Evolutionary conservation across 2,329 filamentous ascomycete species (phyloP).

Genomic region (Tolypocladium ovalisporum): DNA sequence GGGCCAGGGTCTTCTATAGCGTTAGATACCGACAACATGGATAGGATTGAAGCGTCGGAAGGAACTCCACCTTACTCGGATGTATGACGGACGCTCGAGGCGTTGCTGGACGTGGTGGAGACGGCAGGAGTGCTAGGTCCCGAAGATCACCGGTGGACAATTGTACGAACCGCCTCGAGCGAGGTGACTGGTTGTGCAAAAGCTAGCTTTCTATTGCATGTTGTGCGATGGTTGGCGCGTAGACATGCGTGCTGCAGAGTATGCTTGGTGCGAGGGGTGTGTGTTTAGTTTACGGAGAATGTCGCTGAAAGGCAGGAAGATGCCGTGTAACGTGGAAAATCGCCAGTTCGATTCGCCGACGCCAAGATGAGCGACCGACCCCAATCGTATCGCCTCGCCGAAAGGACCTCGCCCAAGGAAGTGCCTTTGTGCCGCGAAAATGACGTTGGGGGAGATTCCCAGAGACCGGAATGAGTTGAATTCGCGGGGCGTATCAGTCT

Average conservation of each 20-base stretch:
- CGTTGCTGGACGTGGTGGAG: background rate
- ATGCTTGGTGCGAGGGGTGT: background rate
- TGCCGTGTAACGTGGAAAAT: conserved; percentile 3
- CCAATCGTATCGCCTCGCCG: background rate
- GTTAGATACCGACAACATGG: background rate
- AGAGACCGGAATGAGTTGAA: background rate
- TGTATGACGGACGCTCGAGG: background rate
- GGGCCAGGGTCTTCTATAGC: background rate
- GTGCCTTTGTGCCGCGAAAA: background rate
- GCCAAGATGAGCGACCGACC: background rate
- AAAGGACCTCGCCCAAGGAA: background rate
- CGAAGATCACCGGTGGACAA: background rate
- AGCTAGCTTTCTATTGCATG: conserved; percentile 9
- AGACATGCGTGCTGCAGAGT: background rate
- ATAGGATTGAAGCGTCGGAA: background rate
- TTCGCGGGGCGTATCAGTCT: background rate
- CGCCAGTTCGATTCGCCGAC: background rate
- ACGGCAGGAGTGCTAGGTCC: background rate
- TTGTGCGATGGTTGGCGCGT: conserved; percentile 7
- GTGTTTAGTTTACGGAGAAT: background rate
- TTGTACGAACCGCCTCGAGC: conserved; percentile 1
- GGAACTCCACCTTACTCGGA: background rate
- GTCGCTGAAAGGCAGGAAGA: background rate
- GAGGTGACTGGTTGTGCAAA: conserved; percentile 1
- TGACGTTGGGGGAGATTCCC: background rate